phyloP scores from a whole-genome alignment of 2,329 filamentous ascomycete species.

The Fusarium sp. region DNA sequence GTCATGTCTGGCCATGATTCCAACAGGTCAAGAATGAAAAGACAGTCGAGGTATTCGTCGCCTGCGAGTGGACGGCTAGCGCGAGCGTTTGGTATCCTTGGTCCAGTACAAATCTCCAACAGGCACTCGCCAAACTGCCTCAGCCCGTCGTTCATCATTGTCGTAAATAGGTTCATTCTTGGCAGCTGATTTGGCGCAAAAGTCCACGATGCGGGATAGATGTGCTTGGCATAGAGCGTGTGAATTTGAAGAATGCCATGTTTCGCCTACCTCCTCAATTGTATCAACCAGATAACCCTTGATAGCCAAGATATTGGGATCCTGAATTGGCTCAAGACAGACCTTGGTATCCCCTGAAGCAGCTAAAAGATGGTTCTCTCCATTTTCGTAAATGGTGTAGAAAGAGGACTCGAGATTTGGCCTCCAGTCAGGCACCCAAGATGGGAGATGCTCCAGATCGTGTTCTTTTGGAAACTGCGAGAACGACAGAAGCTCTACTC shows the following conservation, averaged over 20 bases:
- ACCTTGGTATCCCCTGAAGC: background rate
- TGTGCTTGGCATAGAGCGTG: background rate
- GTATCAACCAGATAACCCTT: background rate
- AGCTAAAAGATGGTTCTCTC: conserved; percentile 3
- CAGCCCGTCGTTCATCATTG: background rate
- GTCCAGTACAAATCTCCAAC: background rate
- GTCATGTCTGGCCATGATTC: background rate
- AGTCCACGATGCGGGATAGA: background rate
- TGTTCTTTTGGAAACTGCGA: background rate
- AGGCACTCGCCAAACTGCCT: background rate
- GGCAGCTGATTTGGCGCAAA: background rate
- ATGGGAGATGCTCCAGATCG: conserved; percentile 1
- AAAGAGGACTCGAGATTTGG: background rate
- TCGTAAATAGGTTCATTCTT: background rate
- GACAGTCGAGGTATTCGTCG: background rate
- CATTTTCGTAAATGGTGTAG: conserved; percentile 1
- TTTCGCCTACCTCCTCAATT: conserved; percentile 1
- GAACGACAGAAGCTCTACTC: background rate
- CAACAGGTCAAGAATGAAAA: background rate
- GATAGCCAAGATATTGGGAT: background rate
- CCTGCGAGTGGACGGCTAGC: background rate
- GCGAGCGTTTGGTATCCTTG: background rate
- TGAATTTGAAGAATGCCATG: background rate
- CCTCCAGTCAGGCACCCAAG: conserved; percentile 2
- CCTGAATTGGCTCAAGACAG: background rate